phyloP scores from a whole-genome alignment of 1,284 basidiomycete genomes.

The Boletus hoseneyae region DNA sequence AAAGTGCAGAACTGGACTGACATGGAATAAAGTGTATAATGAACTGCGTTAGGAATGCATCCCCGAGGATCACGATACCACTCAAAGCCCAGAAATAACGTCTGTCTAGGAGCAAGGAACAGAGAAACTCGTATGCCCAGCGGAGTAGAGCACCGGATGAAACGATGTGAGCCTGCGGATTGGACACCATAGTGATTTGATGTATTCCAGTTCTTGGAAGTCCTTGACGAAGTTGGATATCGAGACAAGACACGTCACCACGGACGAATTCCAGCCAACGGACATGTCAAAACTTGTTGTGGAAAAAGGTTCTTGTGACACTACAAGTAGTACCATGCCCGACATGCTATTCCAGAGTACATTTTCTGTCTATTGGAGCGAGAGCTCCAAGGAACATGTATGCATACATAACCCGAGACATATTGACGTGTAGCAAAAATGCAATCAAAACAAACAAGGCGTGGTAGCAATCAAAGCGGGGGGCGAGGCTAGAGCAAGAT shows the following conservation, averaged over 20 bases:
- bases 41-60: constrained; percentile 71
- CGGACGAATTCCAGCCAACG: too few relatives aligned
- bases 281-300: too few relatives aligned
- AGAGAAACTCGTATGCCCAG: constrained; percentile 8
- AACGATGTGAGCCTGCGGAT: neutral
- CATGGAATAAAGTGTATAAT: constrained; percentile 81
- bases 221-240: too few relatives aligned
- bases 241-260: too few relatives aligned
- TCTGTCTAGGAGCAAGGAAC: constrained; percentile 46
- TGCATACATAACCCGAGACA: constrained; percentile 20
- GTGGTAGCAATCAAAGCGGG: constrained; percentile 9
- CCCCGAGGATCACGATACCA: constrained; percentile 61
- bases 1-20: constrained; percentile 40
- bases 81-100: constrained; percentile 66
- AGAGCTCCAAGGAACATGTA: constrained; percentile 1
- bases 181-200: constrained; percentile 15
- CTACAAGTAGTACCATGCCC: too few relatives aligned
- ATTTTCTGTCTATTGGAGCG: constrained; percentile 10
- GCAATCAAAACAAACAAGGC: constrained; percentile 16
- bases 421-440: constrained; percentile 4
- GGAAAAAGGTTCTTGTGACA: too few relatives aligned
- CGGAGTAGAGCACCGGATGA: constrained; percentile 4
- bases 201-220: too few relatives aligned
- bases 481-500: neutral
- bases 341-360: neutral